phyloP scores from a whole-genome alignment of 176 grass and related monocot genomes.

The Thinopyrum elongatum region DNA sequence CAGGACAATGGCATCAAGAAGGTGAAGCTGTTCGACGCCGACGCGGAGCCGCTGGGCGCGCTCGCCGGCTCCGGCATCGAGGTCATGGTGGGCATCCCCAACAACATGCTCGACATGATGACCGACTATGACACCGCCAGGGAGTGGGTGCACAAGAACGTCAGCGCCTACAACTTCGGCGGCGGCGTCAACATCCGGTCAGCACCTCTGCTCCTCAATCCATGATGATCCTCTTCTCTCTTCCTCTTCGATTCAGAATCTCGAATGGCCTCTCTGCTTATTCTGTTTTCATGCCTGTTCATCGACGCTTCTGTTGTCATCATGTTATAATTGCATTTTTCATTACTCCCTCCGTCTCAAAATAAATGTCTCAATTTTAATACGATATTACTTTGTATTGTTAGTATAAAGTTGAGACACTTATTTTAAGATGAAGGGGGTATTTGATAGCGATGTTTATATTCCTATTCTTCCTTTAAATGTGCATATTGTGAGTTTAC shows the following conservation, averaged over 20 bases:
- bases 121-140: conserved; percentile 57
- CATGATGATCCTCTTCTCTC: background rate
- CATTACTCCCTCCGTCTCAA: background rate
- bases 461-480: background rate
- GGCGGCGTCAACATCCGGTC: conserved; percentile 75
- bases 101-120: conserved; percentile 57
- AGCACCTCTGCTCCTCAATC: too few relatives aligned
- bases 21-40: conserved; percentile 73
- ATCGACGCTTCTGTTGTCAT: background rate
- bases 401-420: too few relatives aligned
- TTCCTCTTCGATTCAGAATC: background rate
- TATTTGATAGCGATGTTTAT: background rate
- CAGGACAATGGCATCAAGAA: conserved; percentile 62
- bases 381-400: too few relatives aligned
- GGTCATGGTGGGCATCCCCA: conserved; percentile 67
- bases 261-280: background rate
- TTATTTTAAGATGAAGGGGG: too few relatives aligned
- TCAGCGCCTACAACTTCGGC: conserved; percentile 63
- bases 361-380: too few relatives aligned
- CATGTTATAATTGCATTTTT: background rate
- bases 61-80: conserved; percentile 63
- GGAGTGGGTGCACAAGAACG: conserved; percentile 64
- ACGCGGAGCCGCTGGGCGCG: conserved; percentile 40
- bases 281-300: background rate
- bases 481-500: too few relatives aligned